Conservation (phyloP, 371 early-diverging fungal species). For the Thermomucor indicae-seudaticae region DNA sequence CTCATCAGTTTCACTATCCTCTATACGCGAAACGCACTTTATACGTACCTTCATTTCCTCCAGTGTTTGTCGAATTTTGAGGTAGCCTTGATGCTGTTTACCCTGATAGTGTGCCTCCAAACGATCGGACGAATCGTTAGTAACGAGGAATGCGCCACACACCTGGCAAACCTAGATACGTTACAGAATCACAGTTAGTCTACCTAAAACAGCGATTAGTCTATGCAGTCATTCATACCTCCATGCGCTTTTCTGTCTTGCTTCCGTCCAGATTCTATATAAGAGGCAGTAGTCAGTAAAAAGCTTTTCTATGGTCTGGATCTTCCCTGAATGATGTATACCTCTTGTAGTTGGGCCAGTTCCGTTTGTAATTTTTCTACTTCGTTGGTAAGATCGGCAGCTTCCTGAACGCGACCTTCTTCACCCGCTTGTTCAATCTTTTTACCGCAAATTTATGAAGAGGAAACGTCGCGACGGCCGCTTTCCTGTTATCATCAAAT, state of each 20-base stretch:
- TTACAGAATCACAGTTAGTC: neutral
- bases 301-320: neutral
- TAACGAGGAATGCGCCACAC: slow-evolving; percentile 87
- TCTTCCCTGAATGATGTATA: slow-evolving; percentile 5
- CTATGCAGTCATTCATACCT: slow-evolving; percentile 1
- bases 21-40: neutral
- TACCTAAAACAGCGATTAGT: neutral
- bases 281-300: too few species aligned
- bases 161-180: slow-evolving; percentile 84
- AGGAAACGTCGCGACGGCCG: neutral
- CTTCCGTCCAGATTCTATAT: slow-evolving; percentile 9
- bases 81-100: slow-evolving; percentile 87
- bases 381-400: slow-evolving; percentile 56
- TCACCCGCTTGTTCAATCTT: slow-evolving; percentile 73
- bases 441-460: neutral
- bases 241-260: slow-evolving; percentile 14
- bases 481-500: neutral
- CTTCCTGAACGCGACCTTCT: slow-evolving; percentile 79
- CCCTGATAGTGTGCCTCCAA: slow-evolving; percentile 86
- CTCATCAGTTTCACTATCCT: neutral
- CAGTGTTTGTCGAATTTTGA: slow-evolving; percentile 76
- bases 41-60: slow-evolving; percentile 65
- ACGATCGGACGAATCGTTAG: slow-evolving; percentile 76
- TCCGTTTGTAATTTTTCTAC: slow-evolving; percentile 68
- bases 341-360: slow-evolving; percentile 56